These are phyloP conservation scores for Fusarium virguliforme DNA, from an alignment of 2,329 filamentous ascomycete genomes.

Conservation along the genomic window DNA sequence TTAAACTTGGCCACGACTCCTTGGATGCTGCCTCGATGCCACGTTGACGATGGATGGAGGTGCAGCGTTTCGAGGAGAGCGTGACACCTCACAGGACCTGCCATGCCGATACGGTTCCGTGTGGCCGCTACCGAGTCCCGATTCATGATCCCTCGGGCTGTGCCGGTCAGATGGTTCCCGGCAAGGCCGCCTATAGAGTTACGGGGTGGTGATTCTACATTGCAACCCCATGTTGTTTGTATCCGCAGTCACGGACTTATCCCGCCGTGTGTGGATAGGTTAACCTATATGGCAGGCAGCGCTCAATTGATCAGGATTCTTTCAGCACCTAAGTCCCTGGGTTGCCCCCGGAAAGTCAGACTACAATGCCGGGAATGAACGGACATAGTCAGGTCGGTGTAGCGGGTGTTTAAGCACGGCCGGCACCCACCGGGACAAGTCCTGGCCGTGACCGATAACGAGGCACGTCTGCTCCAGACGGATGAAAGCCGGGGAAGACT, in stretches of 20 bases:
- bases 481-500: conserved; percentile 26
- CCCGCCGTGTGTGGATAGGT: conserved; percentile 3
- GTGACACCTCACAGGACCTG: background rate
- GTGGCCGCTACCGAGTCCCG: conserved; percentile 4
- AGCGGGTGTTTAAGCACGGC: background rate
- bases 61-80: conserved; percentile 17
- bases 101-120: conserved; percentile 8
- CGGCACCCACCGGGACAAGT: background rate
- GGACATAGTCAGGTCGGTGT: conserved; percentile 1
- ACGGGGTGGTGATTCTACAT: conserved; percentile 4
- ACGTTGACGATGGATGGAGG: conserved; percentile 9
- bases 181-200: conserved; percentile 1
- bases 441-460: background rate
- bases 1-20: conserved; percentile 2
- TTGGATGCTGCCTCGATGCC: conserved; percentile 3
- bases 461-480: background rate
- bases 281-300: conserved; percentile 2
- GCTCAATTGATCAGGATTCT: background rate
- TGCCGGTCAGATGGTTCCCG: conserved; percentile 1
- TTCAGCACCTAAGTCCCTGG: background rate
- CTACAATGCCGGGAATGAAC: conserved; percentile 3
- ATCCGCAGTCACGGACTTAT: conserved; percentile 3
- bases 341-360: background rate
- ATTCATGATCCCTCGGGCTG: conserved; percentile 2
- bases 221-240: background rate